Percentiles rank a stretch among this genome's conserved stretches.
Evolutionary conservation across 805 yeast genomes (phyloP).

Genomic region (Kockiozyma suomiensis): DNA sequence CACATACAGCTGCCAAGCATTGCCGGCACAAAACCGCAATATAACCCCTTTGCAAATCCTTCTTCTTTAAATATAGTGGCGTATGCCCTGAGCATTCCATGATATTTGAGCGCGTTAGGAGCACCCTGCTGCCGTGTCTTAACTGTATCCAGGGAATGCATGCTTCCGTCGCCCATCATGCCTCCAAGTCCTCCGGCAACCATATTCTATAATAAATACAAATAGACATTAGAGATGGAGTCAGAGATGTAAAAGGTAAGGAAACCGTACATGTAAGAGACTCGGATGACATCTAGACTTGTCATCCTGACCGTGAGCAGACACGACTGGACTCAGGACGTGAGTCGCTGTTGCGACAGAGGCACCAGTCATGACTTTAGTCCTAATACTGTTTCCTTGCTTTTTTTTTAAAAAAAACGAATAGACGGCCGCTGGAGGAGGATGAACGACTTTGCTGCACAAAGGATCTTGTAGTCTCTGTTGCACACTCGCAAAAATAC

Average conservation of each 20-base stretch:
- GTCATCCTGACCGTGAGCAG: background rate
- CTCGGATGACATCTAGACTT: background rate
- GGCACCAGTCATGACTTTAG: slow-evolving; percentile 5
- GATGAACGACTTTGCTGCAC: no score
- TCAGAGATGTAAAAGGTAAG: background rate
- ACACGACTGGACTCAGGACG: background rate
- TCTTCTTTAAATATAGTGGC: slow-evolving; percentile 76
- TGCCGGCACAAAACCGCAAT: slow-evolving; percentile 92
- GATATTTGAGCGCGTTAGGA: slow-evolving; percentile 65
- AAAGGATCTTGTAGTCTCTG: no score
- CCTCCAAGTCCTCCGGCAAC: slow-evolving; percentile 96
- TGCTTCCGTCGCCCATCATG: slow-evolving; percentile 82
- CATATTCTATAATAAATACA: slow-evolving; percentile 52
- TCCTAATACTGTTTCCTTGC: no score
- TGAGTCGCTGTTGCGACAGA: background rate
- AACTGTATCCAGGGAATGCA: slow-evolving; percentile 97
- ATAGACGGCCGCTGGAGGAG: no score
- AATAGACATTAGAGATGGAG: background rate
- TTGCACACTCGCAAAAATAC: no score
- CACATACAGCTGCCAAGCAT: slow-evolving; percentile 67
- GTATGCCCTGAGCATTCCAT: slow-evolving; percentile 75
- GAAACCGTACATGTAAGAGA: slow-evolving; percentile 6
- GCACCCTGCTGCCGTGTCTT: slow-evolving; percentile 98
- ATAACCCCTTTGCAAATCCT: slow-evolving; percentile 81
- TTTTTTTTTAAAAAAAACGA: no score